A percentile compares a stretch with the other conserved stretches of the same genome.
Conservation (phyloP, 768 basidiomycete genomes). For the Leccinum ochraceum region DNA sequence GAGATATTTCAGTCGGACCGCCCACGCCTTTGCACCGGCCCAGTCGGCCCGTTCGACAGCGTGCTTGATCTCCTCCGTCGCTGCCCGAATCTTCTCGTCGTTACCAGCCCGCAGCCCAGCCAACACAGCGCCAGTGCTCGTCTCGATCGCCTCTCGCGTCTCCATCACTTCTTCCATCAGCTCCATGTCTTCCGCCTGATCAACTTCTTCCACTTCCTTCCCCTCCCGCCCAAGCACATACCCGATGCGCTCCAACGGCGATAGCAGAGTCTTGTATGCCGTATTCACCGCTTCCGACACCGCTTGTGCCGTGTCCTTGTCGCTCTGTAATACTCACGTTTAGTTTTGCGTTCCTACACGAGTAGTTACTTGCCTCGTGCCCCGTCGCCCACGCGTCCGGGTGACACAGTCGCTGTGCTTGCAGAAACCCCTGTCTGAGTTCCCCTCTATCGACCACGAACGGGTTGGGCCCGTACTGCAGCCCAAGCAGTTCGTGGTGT, state of each 20-base stretch:
- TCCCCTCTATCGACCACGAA: conserved; percentile 64
- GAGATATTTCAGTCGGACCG: conserved; percentile 76
- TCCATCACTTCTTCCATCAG: conserved; percentile 82
- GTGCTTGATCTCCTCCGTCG: conserved; percentile 46
- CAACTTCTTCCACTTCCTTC: conserved; percentile 59
- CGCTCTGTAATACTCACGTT: conserved; percentile 19
- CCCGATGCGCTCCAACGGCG: conserved; percentile 74
- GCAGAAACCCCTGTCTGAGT: conserved; percentile 66
- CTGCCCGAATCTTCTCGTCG: conserved; percentile 47
- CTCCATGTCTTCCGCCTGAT: conserved; percentile 67
- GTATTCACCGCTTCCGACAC: conserved; percentile 78
- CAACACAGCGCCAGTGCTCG: conserved; percentile 48
- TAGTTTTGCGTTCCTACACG: conserved; percentile 8
- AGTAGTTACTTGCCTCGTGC: conserved; percentile 46
- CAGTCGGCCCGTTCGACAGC: conserved; percentile 58
- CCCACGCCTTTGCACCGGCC: conserved; percentile 52
- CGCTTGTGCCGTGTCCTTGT: conserved; percentile 25
- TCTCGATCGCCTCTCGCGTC: conserved; percentile 73
- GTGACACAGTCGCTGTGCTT: conserved; percentile 77
- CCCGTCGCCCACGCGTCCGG: conserved; percentile 83
- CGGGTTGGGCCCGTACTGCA: conserved; percentile 45
- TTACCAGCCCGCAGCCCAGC: conserved; percentile 54
- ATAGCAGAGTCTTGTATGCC: conserved; percentile 75
- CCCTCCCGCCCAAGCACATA: conserved; percentile 76
- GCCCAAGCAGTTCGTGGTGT: no score